Evolutionary conservation across 768 basidiomycete species (phyloP).

Genomic region (Tremella yokohamensis): DNA sequence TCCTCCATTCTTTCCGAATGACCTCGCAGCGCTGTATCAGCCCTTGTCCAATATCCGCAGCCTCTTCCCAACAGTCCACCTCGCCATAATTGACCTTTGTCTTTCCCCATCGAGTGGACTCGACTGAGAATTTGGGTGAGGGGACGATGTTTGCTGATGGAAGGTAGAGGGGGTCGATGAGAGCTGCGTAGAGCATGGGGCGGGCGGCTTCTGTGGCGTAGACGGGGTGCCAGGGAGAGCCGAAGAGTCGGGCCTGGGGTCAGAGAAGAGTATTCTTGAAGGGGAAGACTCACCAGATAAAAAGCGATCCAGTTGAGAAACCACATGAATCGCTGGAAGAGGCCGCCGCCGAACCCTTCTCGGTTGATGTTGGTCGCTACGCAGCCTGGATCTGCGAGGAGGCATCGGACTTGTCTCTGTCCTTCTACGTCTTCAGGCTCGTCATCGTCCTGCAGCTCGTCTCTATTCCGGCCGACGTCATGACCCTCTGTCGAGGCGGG

Average conservation of each 20-base stretch:
- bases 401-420: constrained; percentile 15
- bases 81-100: constrained; percentile 27
- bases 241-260: constrained; percentile 29
- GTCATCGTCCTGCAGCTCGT: not conserved
- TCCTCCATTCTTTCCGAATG: constrained; percentile 28
- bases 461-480: too few species aligned
- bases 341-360: constrained; percentile 16
- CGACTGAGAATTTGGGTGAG: constrained; percentile 23
- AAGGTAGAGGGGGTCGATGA: constrained; percentile 28
- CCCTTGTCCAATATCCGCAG: constrained; percentile 22
- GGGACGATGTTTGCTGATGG: constrained; percentile 13
- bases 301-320: constrained; percentile 27
- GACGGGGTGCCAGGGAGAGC: constrained; percentile 33
- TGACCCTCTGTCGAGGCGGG: not conserved
- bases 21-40: constrained; percentile 26
- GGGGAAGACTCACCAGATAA: constrained; percentile 22
- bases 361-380: constrained; percentile 23
- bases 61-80: constrained; percentile 31
- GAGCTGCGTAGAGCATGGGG: constrained; percentile 34
- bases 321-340: constrained; percentile 16
- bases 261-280: too few species aligned
- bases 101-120: constrained; percentile 14
- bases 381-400: constrained; percentile 29
- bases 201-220: constrained; percentile 28
- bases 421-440: constrained; percentile 3